Evolutionary conservation across 768 basidiomycete species (phyloP), one percentile per base, ranked within the genome.

Genomic region (Neoboletus brunneissimus): DNA sequence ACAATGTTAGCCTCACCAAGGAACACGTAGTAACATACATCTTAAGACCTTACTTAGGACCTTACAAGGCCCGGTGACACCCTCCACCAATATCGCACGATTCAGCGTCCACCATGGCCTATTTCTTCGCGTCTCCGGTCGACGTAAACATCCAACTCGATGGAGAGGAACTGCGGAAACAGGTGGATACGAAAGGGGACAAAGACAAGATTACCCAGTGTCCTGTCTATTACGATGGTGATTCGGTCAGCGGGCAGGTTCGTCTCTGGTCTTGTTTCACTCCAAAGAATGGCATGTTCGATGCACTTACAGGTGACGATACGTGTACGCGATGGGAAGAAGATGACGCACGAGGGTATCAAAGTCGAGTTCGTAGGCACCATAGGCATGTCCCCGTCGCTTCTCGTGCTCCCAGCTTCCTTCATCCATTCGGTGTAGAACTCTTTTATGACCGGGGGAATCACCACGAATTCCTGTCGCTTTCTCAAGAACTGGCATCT

Each of bases 391-490:
- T 73, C 37, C 38, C n/a, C 4, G 12, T 40, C 3, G 7, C 34
- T 47, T 51, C 51, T 48, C n/a, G 54, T 32, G 2, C 13, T 35
- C 1, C 32, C 29, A 12, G 15, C 42, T 25, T 51, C 29, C 50
- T 34, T 58, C 42, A 60, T 32, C 15, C n/a, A 27, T 46, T 31
- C 16, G 11, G 11, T 11, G 40, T 27, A 51, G 89, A 91, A 66
- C 79, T 98, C 23, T 98, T 98, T 78, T 98, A 98, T 68, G 96
- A 98, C 78, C 81, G 95, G 22, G 95, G 96, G 2, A 96, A 98
- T 71, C 96, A 98, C 70, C 94, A 98, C 72, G 97, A 98, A 70
- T 98, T 98, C 73, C 78, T 98, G 11, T 97, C 96, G 8, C 75
- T 98, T 64, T 92, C 94, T 0, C 94, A 98, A 74, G 96, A 98